These are phyloP conservation scores for Fusarium cyanostomum DNA, from an alignment of 2,329 filamentous ascomycete species.

Conservation along the genomic window DNA sequence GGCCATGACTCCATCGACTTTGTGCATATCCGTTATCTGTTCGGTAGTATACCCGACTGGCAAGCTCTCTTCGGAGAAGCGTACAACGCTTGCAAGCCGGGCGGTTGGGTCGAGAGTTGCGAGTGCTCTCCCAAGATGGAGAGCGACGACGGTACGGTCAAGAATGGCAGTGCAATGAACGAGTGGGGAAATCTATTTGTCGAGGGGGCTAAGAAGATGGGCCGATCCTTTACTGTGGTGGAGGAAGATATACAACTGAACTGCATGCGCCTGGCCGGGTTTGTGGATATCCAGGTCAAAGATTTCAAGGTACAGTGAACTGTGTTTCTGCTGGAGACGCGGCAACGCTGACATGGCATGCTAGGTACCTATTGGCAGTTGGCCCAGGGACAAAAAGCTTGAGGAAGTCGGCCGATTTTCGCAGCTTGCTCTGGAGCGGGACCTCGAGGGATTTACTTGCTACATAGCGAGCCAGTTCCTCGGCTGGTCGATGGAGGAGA, in stretches of 20 bases:
- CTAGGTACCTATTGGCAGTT: conserved; percentile 10
- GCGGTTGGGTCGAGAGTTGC: conserved; percentile 8
- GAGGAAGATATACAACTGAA: conserved; percentile 9
- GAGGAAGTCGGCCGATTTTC: conserved; percentile 17
- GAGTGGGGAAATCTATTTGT: conserved; percentile 10
- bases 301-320: neutral
- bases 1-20: conserved; percentile 2
- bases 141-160: conserved; percentile 8
- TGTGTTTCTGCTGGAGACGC: neutral
- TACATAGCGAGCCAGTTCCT: conserved; percentile 22
- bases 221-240: conserved; percentile 3
- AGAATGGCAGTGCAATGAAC: neutral
- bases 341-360: no score
- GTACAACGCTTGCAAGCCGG: conserved; percentile 4
- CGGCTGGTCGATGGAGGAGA: conserved; percentile 16
- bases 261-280: conserved; percentile 9
- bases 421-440: conserved; percentile 17
- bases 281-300: conserved; percentile 7
- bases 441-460: conserved; percentile 21
- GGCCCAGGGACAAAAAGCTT: conserved; percentile 15
- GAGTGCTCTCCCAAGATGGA: conserved; percentile 8
- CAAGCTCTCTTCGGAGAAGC: conserved; percentile 1
- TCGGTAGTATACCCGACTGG: conserved; percentile 11
- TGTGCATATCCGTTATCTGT: conserved; percentile 9
- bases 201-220: conserved; percentile 10